Percentiles rank a stretch among this genome's conserved stretches.
These are phyloP conservation scores for Colletotrichum tanaceti DNA, from an alignment of 2,329 filamentous ascomycete genomes.

Conservation along the genomic window DNA sequence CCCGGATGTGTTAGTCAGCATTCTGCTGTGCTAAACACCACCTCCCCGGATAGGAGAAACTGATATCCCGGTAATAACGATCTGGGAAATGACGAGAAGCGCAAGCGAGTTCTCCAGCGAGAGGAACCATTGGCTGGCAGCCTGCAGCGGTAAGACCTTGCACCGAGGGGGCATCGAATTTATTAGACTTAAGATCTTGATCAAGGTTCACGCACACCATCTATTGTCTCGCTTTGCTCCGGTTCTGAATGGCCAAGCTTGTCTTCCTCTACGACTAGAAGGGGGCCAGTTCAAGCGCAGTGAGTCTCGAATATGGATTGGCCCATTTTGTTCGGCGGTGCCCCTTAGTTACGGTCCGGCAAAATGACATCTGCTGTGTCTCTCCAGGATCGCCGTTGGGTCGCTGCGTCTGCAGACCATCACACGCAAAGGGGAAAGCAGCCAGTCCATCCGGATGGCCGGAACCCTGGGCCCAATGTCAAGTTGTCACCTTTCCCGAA, in stretches of 20 bases:
- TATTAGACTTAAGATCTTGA: not conserved
- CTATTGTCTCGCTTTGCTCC: not conserved
- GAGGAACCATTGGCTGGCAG: not conserved
- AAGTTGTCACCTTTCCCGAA: not conserved
- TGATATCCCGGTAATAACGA: too few relatives aligned
- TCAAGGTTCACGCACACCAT: not conserved
- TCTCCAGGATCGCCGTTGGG: not conserved
- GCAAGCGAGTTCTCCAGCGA: not conserved
- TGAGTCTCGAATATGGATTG: not conserved
- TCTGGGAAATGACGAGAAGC: not conserved
- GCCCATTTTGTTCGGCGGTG: not conserved
- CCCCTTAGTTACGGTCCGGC: not conserved
- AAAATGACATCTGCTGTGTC: not conserved
- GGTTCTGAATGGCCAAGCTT: not conserved
- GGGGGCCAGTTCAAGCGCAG: not conserved
- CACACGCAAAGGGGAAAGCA: not conserved
- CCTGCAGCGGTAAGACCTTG: not conserved
- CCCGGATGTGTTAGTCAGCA: too few relatives aligned
- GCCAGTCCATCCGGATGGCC: not conserved
- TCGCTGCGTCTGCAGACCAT: not conserved
- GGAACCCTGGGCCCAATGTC: not conserved
- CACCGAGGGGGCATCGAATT: not conserved
- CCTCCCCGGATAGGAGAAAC: too few relatives aligned
- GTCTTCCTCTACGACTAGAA: not conserved
- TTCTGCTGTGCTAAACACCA: too few relatives aligned